Base-by-base conservation (phyloP, 2,329 filamentous ascomycete species). In the Calonectria hongkongensis region DNA sequence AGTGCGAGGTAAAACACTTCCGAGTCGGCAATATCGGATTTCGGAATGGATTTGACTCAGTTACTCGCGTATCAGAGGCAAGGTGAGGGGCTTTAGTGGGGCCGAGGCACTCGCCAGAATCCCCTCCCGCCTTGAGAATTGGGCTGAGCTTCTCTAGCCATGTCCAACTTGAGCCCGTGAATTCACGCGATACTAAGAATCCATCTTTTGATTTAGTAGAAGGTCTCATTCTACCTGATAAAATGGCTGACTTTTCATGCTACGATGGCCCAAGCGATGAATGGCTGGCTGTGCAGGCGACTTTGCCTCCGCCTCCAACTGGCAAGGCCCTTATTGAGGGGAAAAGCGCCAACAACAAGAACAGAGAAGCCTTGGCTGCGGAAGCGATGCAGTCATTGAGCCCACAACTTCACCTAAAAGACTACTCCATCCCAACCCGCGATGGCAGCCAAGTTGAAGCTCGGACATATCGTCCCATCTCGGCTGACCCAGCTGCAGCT, bases 261-360 rank as follows among this genome's bases (percentile, higher is more conserved):
- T 88, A 87, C 66, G 84, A 84, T 28, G 81, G 79, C 3, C 82
- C 85, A n/a, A 86, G 83, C 65, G 76, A 82, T 0, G 86, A 88
- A 75, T 88, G 87, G 87, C 71, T 84, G 4, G 84, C 82, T 0
- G 74, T 87, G 0, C 83, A 85, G 58, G 74, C 51, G 1, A 70
- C 30, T 3, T 27, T 78, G 0, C 71, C 70, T 0, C 25, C 71
- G 2, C 68, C 73, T 2, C 54, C 73, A 15, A 4, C 8, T 1
- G 74, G 68, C 5, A 36, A 68, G 0, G 63, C 69, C n/a, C 74
- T 78, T 1, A 54, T 48, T 12, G 76, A 71, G n/a, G 25, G 54
- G 16, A 71, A 77, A 5, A 28, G 5, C 0, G 25, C 36, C 2
- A 33, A 72, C n/a, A 78, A 78, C 50, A 28, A 60, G 43, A 70